Evolutionary conservation across 257 asterid genomes (phyloP), one percentile per base, ranked within the genome.

Genomic region (Buddleja alternifolia): DNA sequence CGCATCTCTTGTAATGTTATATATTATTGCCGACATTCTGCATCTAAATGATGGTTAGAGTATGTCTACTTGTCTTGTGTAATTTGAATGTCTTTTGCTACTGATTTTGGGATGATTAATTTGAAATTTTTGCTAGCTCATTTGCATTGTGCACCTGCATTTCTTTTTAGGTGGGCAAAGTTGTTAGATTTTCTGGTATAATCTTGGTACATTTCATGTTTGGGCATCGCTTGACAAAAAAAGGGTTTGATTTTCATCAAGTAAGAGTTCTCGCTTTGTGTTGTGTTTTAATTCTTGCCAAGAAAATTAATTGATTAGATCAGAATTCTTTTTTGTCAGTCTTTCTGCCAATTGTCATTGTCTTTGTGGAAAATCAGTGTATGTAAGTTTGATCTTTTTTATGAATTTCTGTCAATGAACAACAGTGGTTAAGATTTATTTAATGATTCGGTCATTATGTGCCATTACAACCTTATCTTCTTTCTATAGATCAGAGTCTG

Each of bases 121-220:
- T 42, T 54, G 48, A 66, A 40, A 55, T 9, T 45, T 21, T 58
- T 19, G 15, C 39, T 11, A 4, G 37, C 23, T 51, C 46, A 16
- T 61, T 67, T 46, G 46, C 34, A 34, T 68, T 51, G 41, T 52
- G 37, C 52, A 11, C 46, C 32, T 58, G 21, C 47, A 37, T 8
- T 63, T 48, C 39, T 63, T 59, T 25, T 2, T 66, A 16, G 52
- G 37, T 23, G 50, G 45, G 14, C 39, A 15, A 17, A 17, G n/a
- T 15, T 15, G 40, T 8, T 20, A 59, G 55, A 20, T 25, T 47
- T 51, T 21, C 23, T 42, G 6, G 41, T 39, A 21, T 32, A 2
- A 20, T 19, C 8, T 29, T 32, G 58, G 60, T 17, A 39, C 34
- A 56, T 23, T 24, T 37, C 10, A n/a, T 42, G 10, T 50, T 16